Base-by-base conservation (phyloP, 2,329 filamentous ascomycete species). In the Tolypocladium pustulatum region DNA sequence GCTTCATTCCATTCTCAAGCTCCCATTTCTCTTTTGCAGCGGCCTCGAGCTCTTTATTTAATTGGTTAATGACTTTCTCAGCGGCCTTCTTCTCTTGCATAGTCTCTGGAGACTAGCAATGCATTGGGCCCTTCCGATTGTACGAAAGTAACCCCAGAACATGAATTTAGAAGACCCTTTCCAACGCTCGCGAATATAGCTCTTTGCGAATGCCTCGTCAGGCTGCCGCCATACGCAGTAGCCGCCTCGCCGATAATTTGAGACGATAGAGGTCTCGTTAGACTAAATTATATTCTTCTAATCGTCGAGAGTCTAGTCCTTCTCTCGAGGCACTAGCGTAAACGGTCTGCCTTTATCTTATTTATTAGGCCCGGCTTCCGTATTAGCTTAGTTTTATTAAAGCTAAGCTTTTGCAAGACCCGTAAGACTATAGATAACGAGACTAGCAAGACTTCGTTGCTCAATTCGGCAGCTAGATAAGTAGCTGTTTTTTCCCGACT, bases 211-310 rank as follows among this genome's bases (percentile, higher is more conserved):
- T 2, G 22, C 25, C 38, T 64, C 52, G 32, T 63, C 17, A n/a
- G 12, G 10, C 9, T 54, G 41, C 30, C 53, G 17, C 59, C 37
- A 65, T 7, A 65, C 46, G 25, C 37, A 30, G 60, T 65, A 65
- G 49, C 58, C 43, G n/a, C 61, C 55, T 13, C 43, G 22, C 0
- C 32, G 34, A 53, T 65, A 49, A 5, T 63, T 55, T 8, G 65
- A 55, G 54, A 65, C 56, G 55, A 65, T 34, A 59, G 58, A 61
- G 49, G 57, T 64, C 58, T 65, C 40, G 55, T 65, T 49, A 40
- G 49, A 64, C 60, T 25, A 65, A 60, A 65, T 65, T n/a, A 64
- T 22, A 56, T 60, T 58, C 56, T 62, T 65, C 61, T 34, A 65
- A 34, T 65, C 60, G n/a, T 65, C 22, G 27, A 63, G 30, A 40